Conservation (phyloP, 2,329 filamentous ascomycete species). For the Peltaster fructicola region DNA sequence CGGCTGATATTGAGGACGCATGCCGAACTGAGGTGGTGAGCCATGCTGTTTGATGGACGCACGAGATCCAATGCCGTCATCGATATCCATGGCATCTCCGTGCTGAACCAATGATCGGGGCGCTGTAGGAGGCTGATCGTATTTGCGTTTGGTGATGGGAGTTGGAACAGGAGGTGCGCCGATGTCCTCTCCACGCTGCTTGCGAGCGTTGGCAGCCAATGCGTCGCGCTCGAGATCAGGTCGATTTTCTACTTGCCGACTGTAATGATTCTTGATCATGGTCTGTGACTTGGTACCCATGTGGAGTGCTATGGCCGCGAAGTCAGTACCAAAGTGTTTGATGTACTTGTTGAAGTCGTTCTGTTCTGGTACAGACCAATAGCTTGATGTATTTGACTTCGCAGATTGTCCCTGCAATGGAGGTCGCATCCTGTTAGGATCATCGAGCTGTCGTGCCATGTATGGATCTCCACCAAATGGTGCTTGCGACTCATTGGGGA, state of each 20-base stretch:
- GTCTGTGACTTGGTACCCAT: constrained; percentile 73
- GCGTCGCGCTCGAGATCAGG: constrained; percentile 25
- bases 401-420: constrained; percentile 7
- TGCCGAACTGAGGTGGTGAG: constrained; percentile 18
- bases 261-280: constrained; percentile 51
- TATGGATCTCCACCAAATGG: no score
- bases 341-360: constrained; percentile 59
- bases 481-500: constrained; percentile 2
- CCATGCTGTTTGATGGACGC: constrained; percentile 16
- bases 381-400: constrained; percentile 41
- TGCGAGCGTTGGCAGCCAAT: constrained; percentile 23
- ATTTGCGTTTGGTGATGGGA: constrained; percentile 29
- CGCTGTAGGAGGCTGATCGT: constrained; percentile 23
- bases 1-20: constrained; percentile 11
- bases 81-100: constrained; percentile 22
- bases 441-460: constrained; percentile 2
- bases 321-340: constrained; percentile 62
- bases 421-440: constrained; percentile 6
- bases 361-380: constrained; percentile 72
- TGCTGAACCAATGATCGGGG: constrained; percentile 28
- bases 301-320: constrained; percentile 53
- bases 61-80: constrained; percentile 20
- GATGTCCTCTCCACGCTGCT: constrained; percentile 27
- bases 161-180: constrained; percentile 32
- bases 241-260: constrained; percentile 26